Evolutionary conservation across 805 yeast genomes (phyloP), one percentile per base, ranked within the genome.

Genomic region (Candida dajiaensis): DNA sequence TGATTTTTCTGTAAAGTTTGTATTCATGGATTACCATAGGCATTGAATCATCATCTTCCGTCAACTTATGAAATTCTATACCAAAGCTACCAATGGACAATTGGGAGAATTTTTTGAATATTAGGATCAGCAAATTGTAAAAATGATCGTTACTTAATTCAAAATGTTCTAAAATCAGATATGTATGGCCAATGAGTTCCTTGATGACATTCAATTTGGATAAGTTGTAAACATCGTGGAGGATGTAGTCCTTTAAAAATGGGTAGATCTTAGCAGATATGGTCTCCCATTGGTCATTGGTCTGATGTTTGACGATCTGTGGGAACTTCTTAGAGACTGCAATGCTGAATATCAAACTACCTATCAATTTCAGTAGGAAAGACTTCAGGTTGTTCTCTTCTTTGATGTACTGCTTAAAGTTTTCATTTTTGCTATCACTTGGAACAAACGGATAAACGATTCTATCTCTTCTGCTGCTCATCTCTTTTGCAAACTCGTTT

Each of bases 11-110:
- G 61, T 81, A 87, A 42, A 84, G 75, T 12, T 71, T 68, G 37
- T 67, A 62, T 43, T 80, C 80, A 50, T 81, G 76, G 28, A 89
- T 80, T 0, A 77, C 77, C 69, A 89, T 76, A 12, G 97, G 95
- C 89, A 87, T 88, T 53, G 88, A 87, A 61, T 88, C 94, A 61
- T 92, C 97, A 21, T 83, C 82, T 50, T 78, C 76, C 33, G 89
- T 77, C 6, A 83, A 68, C 10, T 73, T 72, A 28, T 71, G 66
- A 66, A 89, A 92, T 42, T 82, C 83, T 12, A 62, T 62, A 21
- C 76, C 70, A 63, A 89, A 88, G 15, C 74, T 73, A 48, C 67
- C 68, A 13, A 78, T 73, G 21, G 81, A 66, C 11, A 75, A 68
- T 2, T 73, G 72, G n/a, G 87, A 79, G 57, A 75, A 85, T 51